phyloP scores from a whole-genome alignment of 108 stramenopile species.

The Cyclotella cryptica region DNA sequence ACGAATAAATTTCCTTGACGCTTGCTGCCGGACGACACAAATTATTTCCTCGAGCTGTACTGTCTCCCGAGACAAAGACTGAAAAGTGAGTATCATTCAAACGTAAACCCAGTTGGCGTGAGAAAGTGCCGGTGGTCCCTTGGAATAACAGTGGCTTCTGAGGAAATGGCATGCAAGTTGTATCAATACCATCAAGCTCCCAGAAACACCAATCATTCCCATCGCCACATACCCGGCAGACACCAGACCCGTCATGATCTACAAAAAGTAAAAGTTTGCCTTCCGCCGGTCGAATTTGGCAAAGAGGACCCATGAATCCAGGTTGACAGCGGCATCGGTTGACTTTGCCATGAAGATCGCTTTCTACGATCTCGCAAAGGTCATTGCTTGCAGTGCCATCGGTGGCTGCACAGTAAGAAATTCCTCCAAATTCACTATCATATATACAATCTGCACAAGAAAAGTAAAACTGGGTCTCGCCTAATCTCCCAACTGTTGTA shows the following conservation, averaged over 20 bases:
- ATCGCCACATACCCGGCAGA: not conserved
- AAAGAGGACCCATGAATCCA: constrained; percentile 10
- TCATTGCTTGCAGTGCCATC: not conserved
- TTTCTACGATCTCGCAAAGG: not conserved
- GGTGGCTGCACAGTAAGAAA: no score
- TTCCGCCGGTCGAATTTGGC: constrained; percentile 8
- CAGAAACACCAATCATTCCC: not conserved
- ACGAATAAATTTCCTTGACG: not conserved
- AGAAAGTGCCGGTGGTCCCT: not conserved
- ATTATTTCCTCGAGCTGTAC: not conserved
- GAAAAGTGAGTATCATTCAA: constrained; percentile 13
- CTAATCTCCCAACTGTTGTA: not conserved
- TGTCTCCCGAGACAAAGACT: constrained; percentile 6
- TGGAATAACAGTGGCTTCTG: not conserved
- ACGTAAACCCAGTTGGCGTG: not conserved
- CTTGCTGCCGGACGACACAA: not conserved
- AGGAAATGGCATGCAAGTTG: constrained; percentile 1
- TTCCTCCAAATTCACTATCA: not conserved
- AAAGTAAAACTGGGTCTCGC: not conserved
- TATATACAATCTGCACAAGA: constrained; percentile 6
- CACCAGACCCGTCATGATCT: not conserved
- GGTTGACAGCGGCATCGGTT: constrained; percentile 1
- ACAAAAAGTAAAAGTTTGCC: not conserved
- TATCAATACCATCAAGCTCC: not conserved
- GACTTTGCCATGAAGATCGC: constrained; percentile 11